Percentiles rank a stretch among this genome's conserved stretches.
phyloP scores from a whole-genome alignment of 169 alveolate species.

The Cryptosporidium andersoni region DNA sequence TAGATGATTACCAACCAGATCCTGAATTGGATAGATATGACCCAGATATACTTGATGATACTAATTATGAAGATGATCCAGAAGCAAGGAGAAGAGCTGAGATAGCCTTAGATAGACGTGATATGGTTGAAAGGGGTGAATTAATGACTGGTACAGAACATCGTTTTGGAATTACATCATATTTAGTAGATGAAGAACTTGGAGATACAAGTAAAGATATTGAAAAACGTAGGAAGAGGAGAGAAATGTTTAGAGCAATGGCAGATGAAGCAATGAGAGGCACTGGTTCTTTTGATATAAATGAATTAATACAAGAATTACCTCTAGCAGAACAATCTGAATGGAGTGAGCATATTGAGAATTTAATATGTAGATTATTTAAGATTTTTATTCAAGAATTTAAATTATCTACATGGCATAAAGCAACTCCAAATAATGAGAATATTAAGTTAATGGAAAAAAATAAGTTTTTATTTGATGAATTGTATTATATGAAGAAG shows the following conservation, averaged over 20 bases:
- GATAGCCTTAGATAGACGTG: conserved; percentile 77
- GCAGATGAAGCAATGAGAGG: conserved; percentile 80
- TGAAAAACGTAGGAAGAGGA: conserved; percentile 74
- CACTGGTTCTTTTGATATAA: conserved; percentile 78
- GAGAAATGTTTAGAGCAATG: conserved; percentile 71
- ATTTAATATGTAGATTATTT: conserved; percentile 75
- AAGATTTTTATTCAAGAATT: conserved; percentile 73
- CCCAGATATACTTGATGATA: conserved; percentile 84
- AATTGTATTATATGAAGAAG: conserved; percentile 78
- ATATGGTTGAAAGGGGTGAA: conserved; percentile 79
- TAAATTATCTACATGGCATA: conserved; percentile 70
- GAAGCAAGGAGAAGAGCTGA: conserved; percentile 85
- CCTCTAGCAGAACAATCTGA: conserved; percentile 82
- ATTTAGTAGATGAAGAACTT: conserved; percentile 20
- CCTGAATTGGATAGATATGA: conserved; percentile 81
- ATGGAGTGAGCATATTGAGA: conserved; percentile 84
- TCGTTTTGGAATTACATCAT: conserved; percentile 42
- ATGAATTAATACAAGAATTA: conserved; percentile 60
- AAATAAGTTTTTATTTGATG: conserved; percentile 21
- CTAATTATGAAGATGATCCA: conserved; percentile 82
- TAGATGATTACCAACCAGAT: conserved; percentile 41
- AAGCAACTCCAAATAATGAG: conserved; percentile 67
- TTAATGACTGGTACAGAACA: conserved; percentile 76
- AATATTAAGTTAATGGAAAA: conserved; percentile 19
- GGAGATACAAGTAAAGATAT: conserved; percentile 32